A percentile compares a stretch with the other conserved stretches of the same genome.
These are phyloP conservation scores for Fusarium agapanthi DNA, from an alignment of 2,329 filamentous ascomycete genomes.

Conservation along the genomic window DNA sequence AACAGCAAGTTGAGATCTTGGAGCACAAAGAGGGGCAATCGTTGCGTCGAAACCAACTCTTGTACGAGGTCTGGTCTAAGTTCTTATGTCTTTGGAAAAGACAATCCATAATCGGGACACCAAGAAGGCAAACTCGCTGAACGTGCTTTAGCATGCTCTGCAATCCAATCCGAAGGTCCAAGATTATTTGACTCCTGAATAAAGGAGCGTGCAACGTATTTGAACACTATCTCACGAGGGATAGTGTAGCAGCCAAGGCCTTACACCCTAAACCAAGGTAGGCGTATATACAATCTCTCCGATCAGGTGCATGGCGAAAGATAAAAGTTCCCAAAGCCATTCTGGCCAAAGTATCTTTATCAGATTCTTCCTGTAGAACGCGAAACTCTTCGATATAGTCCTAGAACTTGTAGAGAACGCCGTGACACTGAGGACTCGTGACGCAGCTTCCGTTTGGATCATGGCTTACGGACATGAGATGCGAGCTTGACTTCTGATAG, in stretches of 20 bases:
- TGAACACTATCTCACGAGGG: not conserved
- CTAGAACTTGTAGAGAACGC: not conserved
- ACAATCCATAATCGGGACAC: not conserved
- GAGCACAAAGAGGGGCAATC: not conserved
- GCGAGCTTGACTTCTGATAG: no score
- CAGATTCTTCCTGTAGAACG: not conserved
- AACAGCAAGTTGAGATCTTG: not conserved
- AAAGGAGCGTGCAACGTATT: not conserved
- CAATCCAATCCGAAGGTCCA: not conserved
- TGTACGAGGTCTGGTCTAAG: not conserved
- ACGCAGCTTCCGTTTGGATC: not conserved
- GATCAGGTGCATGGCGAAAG: not conserved
- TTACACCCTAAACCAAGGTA: not conserved
- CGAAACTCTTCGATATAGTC: not conserved
- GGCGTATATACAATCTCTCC: not conserved
- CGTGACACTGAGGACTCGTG: not conserved
- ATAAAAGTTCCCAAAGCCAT: not conserved
- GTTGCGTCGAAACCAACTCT: not conserved
- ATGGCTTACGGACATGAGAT: not conserved
- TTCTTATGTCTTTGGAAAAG: not conserved
- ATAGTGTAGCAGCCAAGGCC: not conserved
- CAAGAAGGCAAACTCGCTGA: not conserved
- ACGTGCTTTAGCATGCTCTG: not conserved
- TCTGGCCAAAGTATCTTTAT: not conserved
- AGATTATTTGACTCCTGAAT: not conserved